A percentile compares a stretch with the other conserved stretches of the same genome.
These are phyloP conservation scores for Echites panduratus DNA, from an alignment of 257 asterid species.

Conservation along the genomic window DNA sequence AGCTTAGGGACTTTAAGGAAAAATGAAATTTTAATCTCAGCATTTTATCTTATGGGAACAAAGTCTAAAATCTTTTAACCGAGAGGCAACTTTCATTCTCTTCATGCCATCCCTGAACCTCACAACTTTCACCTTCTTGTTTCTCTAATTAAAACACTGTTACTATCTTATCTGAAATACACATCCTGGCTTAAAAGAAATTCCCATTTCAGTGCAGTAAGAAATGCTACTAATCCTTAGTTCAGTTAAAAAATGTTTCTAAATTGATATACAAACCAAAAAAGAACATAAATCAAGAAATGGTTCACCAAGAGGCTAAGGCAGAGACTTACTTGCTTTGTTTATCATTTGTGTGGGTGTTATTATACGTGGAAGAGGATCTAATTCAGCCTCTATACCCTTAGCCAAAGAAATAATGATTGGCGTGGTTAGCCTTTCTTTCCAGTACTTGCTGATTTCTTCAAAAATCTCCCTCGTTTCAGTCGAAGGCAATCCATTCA, in stretches of 20 bases:
- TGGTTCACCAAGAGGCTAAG: neutral
- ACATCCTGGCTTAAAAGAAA: neutral
- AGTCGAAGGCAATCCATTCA: constrained; percentile 87
- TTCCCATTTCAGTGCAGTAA: neutral
- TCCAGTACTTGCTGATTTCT: constrained; percentile 81
- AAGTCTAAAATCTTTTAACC: neutral
- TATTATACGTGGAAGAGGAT: constrained; percentile 68
- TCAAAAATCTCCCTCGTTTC: constrained; percentile 72
- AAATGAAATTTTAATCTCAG: too few species aligned
- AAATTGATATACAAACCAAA: neutral
- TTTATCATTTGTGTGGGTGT: constrained; percentile 88
- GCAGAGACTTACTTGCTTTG: constrained; percentile 55
- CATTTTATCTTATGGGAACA: neutral
- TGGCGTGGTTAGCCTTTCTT: constrained; percentile 68
- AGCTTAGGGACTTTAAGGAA: neutral
- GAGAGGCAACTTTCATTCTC: neutral
- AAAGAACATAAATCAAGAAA: neutral
- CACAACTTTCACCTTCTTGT: neutral
- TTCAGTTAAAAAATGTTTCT: neutral
- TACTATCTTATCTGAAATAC: neutral
- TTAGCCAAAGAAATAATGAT: constrained; percentile 73
- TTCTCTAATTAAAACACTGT: neutral
- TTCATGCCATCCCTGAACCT: neutral
- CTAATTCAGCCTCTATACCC: constrained; percentile 83
- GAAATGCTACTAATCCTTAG: too few species aligned